These are phyloP conservation scores for Oropetium thomaeum DNA, from an alignment of 176 grass and related monocot species.

Conservation along the genomic window DNA sequence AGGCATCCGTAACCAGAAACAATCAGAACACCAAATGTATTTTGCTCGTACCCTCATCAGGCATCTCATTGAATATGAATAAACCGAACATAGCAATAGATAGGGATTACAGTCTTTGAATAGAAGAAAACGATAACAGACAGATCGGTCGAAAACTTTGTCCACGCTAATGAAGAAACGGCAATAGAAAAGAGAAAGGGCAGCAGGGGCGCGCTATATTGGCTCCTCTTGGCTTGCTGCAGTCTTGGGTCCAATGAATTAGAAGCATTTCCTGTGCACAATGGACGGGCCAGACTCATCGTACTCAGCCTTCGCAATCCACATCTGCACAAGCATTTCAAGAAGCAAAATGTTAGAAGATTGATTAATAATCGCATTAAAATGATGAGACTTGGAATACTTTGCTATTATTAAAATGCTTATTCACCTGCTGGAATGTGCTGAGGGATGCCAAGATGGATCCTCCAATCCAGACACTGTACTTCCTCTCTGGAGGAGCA, in stretches of 20 bases:
- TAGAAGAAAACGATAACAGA: slow-evolving; percentile 38
- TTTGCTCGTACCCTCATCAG: slow-evolving; percentile 43
- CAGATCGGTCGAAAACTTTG: slow-evolving; percentile 49
- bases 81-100: slow-evolving; percentile 50
- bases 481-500: slow-evolving; percentile 87
- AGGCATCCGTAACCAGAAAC: slow-evolving; percentile 19
- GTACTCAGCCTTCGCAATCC: slow-evolving; percentile 95
- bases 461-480: slow-evolving; percentile 97
- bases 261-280: slow-evolving; percentile 98
- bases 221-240: slow-evolving; percentile 56
- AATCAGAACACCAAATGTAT: slow-evolving; percentile 42
- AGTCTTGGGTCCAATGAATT: slow-evolving; percentile 39
- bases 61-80: slow-evolving; percentile 65
- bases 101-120: slow-evolving; percentile 56
- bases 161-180: slow-evolving; percentile 57
- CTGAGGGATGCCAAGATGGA: slow-evolving; percentile 97
- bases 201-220: slow-evolving; percentile 31
- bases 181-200: slow-evolving; percentile 41
- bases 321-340: slow-evolving; percentile 57
- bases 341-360: slow-evolving; percentile 36
- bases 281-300: slow-evolving; percentile 92
- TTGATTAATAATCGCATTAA: not conserved
- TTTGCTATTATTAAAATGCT: not conserved
- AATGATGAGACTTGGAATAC: not conserved
- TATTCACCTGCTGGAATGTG: slow-evolving; percentile 87